Conservation (phyloP, 192 early-diverging fungal genomes). For the Podila epigama region DNA sequence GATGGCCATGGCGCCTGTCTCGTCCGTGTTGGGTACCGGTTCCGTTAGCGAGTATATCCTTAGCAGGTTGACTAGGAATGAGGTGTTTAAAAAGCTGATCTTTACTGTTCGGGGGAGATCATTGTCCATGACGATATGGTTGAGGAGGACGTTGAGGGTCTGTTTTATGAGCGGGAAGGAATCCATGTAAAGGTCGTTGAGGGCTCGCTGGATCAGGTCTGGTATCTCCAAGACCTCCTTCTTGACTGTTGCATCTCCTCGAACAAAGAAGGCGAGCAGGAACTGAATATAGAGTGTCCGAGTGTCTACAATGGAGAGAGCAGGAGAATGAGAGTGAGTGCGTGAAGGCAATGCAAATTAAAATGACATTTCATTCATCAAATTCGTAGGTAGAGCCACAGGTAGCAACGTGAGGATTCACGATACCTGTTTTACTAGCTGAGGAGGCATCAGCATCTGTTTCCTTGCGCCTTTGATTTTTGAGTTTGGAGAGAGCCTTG, state of each 20-base stretch:
- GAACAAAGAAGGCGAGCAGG: constrained; percentile 78
- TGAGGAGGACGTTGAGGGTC: constrained; percentile 61
- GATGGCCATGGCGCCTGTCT: constrained; percentile 63
- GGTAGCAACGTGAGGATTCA: no score
- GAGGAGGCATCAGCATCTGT: constrained; percentile 29
- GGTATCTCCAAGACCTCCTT: constrained; percentile 77
- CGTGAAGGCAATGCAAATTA: no score
- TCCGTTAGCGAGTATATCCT: constrained; percentile 65
- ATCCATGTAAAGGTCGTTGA: constrained; percentile 74
- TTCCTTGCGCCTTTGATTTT: constrained; percentile 48
- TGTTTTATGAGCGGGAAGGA: constrained; percentile 63
- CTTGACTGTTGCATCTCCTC: constrained; percentile 74
- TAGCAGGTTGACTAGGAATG: constrained; percentile 69
- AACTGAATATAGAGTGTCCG: constrained; percentile 78
- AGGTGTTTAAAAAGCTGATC: constrained; percentile 74
- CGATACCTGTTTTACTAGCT: constrained; percentile 41
- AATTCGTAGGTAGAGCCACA: no score
- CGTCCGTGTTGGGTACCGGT: constrained; percentile 44
- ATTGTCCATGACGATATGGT: constrained; percentile 72
- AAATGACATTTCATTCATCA: no score
- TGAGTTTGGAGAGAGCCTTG: constrained; percentile 55
- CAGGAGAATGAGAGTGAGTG: no score
- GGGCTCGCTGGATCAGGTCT: constrained; percentile 68
- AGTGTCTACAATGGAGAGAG: constrained; percentile 56
- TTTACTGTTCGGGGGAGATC: constrained; percentile 63